Evolutionary conservation across 2,329 filamentous ascomycete genomes (phyloP), one percentile per base, ranked within the genome.

Genomic region (Ophiostoma pallidulum): DNA sequence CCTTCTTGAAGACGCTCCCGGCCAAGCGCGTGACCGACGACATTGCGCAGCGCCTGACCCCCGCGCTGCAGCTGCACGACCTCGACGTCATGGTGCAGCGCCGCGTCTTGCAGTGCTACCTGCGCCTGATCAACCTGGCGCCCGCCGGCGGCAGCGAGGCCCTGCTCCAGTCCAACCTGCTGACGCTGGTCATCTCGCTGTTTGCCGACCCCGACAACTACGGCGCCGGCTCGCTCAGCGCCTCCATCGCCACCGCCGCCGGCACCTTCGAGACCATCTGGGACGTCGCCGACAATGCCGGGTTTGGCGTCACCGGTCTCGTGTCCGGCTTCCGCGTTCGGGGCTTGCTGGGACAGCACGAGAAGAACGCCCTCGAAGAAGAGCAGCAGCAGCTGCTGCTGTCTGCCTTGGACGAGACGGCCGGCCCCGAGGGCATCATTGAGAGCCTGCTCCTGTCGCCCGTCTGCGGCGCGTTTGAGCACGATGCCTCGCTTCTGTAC

Each of bases 191-290:
- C 1, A 85, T 96, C 24, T 86, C 89, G 0, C 84, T 91, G 1
- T 97, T 98, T 63, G 88, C 92, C 0, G 90, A 97, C 58, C 89
- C 91, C 0, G 88, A 94, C 49, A 88, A 87, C 58, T 94, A 94
- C 60, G 80, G 81, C 0, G 82, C 86, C 14, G 91, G 80, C 57
- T 91, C 89, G 2, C 64, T 97, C 41, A 94, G 91, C 59, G 85
- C 87, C 13, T 88, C 90, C 0, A 96, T 98, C 58, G 91, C 91
- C 16, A 92, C 84, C 55, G 86, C 90, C 14, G 86, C 89, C 1
- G 88, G 86, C 6, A 85, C 81, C 3, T 96, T 97, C 59, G 92
- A 98, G 58, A 90, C 82, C 1, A 79, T 98, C 33, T 98, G 92
- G 92, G 91, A 97, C 53, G 78, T 95, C 7, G 85, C 82, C 8